These are phyloP conservation scores for Euphorbia pulcherrima DNA, from an alignment of 345 rosid species.

Conservation along the genomic window DNA sequence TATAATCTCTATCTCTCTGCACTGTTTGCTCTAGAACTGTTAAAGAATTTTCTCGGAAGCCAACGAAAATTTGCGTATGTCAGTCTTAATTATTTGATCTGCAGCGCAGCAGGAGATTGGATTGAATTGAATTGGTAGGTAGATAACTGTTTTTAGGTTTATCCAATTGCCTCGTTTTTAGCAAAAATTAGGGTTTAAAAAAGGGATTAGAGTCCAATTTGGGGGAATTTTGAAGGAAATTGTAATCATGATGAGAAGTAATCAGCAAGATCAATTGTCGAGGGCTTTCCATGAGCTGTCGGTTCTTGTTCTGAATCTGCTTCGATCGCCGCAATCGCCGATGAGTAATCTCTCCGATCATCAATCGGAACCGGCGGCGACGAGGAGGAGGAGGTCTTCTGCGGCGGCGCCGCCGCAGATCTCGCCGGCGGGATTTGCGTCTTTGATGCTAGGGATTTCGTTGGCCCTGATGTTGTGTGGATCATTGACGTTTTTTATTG, in stretches of 20 bases:
- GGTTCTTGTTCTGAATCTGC: constrained; percentile 49
- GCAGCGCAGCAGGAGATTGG: too few relatives aligned
- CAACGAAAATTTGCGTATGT: constrained; percentile 33
- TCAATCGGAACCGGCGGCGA: constrained; percentile 12
- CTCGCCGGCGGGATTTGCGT: constrained; percentile 79
- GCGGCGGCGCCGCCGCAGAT: constrained; percentile 42
- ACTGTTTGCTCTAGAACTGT: background rate
- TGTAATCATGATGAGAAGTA: constrained; percentile 42
- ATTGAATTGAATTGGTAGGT: background rate
- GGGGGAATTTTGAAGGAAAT: constrained; percentile 3
- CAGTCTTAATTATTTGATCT: too few relatives aligned
- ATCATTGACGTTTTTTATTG: constrained; percentile 87
- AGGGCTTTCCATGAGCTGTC: constrained; percentile 64
- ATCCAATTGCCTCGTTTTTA: constrained; percentile 37
- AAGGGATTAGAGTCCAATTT: background rate
- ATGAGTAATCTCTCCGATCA: constrained; percentile 37
- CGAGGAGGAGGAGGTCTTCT: too few relatives aligned
- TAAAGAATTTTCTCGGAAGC: constrained; percentile 29
- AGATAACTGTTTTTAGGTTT: constrained; percentile 29
- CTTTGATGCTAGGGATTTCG: constrained; percentile 72
- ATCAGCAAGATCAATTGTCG: constrained; percentile 52
- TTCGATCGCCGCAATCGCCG: constrained; percentile 75
- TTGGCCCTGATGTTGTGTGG: constrained; percentile 85
- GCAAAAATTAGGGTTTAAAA: constrained; percentile 7
- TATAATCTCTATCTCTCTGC: background rate